phyloP scores from a whole-genome alignment of 768 basidiomycete species.

The Leccinum incarnatum region DNA sequence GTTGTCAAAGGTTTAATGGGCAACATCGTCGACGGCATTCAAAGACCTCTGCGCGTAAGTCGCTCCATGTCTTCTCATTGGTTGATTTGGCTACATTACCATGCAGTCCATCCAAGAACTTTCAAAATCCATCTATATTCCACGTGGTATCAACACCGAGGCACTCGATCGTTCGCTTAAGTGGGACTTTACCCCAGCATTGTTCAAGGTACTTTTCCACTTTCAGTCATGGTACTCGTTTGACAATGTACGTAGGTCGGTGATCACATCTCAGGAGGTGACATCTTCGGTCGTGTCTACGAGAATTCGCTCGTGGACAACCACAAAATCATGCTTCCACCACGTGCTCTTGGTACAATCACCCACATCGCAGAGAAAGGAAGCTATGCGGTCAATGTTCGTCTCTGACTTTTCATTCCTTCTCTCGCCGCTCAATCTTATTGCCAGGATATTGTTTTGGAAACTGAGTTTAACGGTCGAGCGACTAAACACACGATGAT shows the following conservation, averaged over 20 bases:
- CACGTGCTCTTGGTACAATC: conserved; percentile 92
- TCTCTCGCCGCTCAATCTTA: neutral
- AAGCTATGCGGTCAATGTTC: conserved; percentile 85
- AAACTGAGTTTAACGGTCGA: conserved; percentile 98
- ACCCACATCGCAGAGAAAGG: conserved; percentile 93
- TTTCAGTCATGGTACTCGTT: conserved; percentile 3
- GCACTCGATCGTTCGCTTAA: conserved; percentile 82
- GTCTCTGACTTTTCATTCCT: conserved; percentile 22
- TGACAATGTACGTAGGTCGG: conserved; percentile 58
- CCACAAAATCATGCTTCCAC: conserved; percentile 96
- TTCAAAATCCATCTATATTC: conserved; percentile 99
- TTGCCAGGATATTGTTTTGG: conserved; percentile 83
- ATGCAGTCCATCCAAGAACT: conserved; percentile 85
- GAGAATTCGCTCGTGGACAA: conserved; percentile 96
- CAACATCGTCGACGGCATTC: conserved; percentile 99
- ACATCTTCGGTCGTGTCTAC: conserved; percentile 92
- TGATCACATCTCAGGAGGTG: conserved; percentile 96
- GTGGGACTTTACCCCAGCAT: conserved; percentile 92
- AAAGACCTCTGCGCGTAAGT: conserved; percentile 83
- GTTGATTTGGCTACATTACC: conserved; percentile 6
- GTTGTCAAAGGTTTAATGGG: conserved; percentile 80
- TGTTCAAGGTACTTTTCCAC: conserved; percentile 58
- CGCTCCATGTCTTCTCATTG: neutral
- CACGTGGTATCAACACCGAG: conserved; percentile 97
- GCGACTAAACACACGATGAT: conserved; percentile 91